phyloP scores from a whole-genome alignment of 768 basidiomycete species.

The Boletus reticuloceps region DNA sequence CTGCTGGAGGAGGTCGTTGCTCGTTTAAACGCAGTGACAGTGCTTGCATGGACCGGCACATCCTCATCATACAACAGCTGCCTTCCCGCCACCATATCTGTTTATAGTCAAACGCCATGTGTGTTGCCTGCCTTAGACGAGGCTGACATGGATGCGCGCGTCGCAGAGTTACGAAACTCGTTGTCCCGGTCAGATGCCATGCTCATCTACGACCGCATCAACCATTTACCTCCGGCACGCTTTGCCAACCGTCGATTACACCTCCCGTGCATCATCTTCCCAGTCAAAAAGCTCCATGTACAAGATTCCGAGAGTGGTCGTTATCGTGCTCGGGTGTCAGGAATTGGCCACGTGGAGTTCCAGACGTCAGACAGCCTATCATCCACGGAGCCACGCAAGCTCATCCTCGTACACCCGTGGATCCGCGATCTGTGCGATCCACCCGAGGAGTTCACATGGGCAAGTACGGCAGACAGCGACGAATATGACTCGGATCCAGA shows the following conservation, averaged over 20 bases:
- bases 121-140: neutral
- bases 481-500: neutral
- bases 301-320: neutral
- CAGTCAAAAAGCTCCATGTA: neutral
- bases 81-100: neutral
- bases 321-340: neutral
- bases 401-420: neutral
- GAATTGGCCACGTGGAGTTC: neutral
- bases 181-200: neutral
- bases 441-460: neutral
- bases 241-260: neutral
- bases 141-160: neutral
- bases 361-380: neutral
- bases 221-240: neutral
- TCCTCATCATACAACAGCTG: neutral
- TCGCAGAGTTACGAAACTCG: neutral
- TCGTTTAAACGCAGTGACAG: neutral
- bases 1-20: neutral
- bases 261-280: neutral
- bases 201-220: neutral
- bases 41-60: neutral
- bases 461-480: neutral
- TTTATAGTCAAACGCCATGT: neutral
- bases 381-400: neutral
- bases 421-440: neutral